Evolutionary conservation across 768 basidiomycete genomes (phyloP).

Genomic region (Suillus weaverae): DNA sequence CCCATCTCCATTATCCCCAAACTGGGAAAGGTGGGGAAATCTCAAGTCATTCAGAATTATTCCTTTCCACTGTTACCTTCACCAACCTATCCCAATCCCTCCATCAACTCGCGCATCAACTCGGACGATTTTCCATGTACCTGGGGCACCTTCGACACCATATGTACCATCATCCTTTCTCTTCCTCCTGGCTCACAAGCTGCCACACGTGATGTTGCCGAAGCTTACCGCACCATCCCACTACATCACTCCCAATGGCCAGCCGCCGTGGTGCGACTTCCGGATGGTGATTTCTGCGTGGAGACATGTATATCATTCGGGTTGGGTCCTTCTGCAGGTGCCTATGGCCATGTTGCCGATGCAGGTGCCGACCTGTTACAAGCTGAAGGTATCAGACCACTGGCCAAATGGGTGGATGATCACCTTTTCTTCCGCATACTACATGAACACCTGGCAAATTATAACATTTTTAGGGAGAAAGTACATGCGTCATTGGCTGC

Average conservation of each 20-base stretch:
- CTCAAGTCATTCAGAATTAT: slow-evolving; percentile 38
- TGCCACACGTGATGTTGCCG: slow-evolving; percentile 30
- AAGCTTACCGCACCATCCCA: slow-evolving; percentile 35
- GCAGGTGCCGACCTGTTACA: neutral
- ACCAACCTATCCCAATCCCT: slow-evolving; percentile 5
- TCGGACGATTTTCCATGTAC: slow-evolving; percentile 38
- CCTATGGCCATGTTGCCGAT: slow-evolving; percentile 3
- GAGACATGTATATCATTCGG: neutral
- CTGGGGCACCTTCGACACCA: slow-evolving; percentile 41
- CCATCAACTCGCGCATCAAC: slow-evolving; percentile 37
- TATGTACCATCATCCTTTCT: slow-evolving; percentile 24
- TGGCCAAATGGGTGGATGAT: slow-evolving; percentile 1
- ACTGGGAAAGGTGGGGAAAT: slow-evolving; percentile 31
- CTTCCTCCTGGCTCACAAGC: slow-evolving; percentile 34
- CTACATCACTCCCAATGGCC: slow-evolving; percentile 30
- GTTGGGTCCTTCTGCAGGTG: neutral
- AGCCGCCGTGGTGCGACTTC: slow-evolving; percentile 21
- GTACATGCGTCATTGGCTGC: no score
- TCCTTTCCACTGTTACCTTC: slow-evolving; percentile 25
- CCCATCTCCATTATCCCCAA: slow-evolving; percentile 35
- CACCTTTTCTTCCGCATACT: slow-evolving; percentile 16
- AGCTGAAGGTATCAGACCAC: neutral
- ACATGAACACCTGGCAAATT: slow-evolving; percentile 20
- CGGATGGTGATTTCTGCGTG: slow-evolving; percentile 12
- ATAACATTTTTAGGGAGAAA: slow-evolving; percentile 22